A percentile compares a stretch with the other conserved stretches of the same genome.
Conservation (phyloP, 2,329 filamentous ascomycete genomes). For the Dothideomycetes sp. region DNA sequence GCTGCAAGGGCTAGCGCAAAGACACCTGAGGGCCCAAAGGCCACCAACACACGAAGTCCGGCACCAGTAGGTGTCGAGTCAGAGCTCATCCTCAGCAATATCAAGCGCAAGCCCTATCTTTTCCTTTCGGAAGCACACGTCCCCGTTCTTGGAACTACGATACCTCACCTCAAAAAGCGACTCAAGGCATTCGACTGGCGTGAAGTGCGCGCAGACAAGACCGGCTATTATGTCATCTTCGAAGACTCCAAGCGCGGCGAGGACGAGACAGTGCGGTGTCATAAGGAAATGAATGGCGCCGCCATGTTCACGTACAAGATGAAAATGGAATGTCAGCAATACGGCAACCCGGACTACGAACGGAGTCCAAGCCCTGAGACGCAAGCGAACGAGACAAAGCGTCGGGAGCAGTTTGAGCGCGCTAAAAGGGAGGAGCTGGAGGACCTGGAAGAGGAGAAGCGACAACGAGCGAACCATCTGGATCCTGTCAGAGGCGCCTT, state of each 20-base stretch:
- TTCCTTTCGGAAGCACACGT: conserved; percentile 83
- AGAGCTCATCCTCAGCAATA: conserved; percentile 54
- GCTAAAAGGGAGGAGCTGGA: conserved; percentile 62
- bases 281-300: conserved; percentile 64
- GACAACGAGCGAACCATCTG: conserved; percentile 72
- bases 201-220: conserved; percentile 71
- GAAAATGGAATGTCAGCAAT: conserved; percentile 73
- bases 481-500: conserved; percentile 83
- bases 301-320: conserved; percentile 87
- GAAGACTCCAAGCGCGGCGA: conserved; percentile 66
- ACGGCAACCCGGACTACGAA: conserved; percentile 54
- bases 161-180: conserved; percentile 82
- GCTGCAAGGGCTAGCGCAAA: conserved; percentile 40
- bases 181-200: conserved; percentile 74
- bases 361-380: conserved; percentile 41
- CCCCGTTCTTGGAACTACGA: conserved; percentile 72
- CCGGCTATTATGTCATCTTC: conserved; percentile 89
- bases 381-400: conserved; percentile 37
- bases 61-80: conserved; percentile 50
- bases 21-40: conserved; percentile 24
- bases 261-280: conserved; percentile 72
- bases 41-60: conserved; percentile 28
- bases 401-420: conserved; percentile 56
- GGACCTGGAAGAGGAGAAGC: conserved; percentile 84
- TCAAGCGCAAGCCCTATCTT: conserved; percentile 75